Evolutionary conservation across 1,284 basidiomycete species (phyloP).

Genomic region (Ustilago vetiveriae): DNA sequence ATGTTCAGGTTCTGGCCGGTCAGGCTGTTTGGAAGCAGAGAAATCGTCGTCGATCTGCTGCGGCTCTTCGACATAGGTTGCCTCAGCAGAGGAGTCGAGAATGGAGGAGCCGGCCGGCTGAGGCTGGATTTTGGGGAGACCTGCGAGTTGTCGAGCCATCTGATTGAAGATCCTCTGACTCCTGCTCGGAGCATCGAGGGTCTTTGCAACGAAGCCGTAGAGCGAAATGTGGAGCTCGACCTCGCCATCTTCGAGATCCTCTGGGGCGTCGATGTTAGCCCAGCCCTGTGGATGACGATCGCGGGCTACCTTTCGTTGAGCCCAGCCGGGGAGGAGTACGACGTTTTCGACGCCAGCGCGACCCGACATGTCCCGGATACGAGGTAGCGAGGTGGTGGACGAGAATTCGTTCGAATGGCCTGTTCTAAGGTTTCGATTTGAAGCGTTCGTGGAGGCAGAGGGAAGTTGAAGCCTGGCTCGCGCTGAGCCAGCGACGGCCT

Average conservation of each 20-base stretch:
- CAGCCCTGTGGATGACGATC: constrained; percentile 49
- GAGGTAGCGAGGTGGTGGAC: constrained; percentile 12
- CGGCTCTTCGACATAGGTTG: constrained; percentile 31
- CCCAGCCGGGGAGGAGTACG: constrained; percentile 48
- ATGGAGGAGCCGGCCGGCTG: constrained; percentile 12
- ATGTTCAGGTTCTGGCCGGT: constrained; percentile 2
- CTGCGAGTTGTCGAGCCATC: constrained; percentile 49
- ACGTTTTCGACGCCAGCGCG: constrained; percentile 26
- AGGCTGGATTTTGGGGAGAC: constrained; percentile 32
- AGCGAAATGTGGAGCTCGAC: constrained; percentile 44
- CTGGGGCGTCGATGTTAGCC: constrained; percentile 35
- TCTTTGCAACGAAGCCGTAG: constrained; percentile 36
- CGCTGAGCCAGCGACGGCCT: constrained; percentile 31
- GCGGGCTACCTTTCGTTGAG: constrained; percentile 40
- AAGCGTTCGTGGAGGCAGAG: constrained; percentile 1
- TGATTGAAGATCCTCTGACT: constrained; percentile 52
- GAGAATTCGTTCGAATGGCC: constrained; percentile 14
- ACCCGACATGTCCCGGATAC: constrained; percentile 23
- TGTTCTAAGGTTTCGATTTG: background rate
- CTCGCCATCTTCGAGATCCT: constrained; percentile 48
- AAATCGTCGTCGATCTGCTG: constrained; percentile 21
- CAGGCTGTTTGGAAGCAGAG: background rate
- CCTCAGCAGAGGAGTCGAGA: constrained; percentile 11
- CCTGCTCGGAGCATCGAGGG: constrained; percentile 28
- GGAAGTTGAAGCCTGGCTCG: constrained; percentile 20